Evolutionary conservation across 2,329 filamentous ascomycete genomes (phyloP).

Genomic region (Dryadomyces quercus-mongolicae): DNA sequence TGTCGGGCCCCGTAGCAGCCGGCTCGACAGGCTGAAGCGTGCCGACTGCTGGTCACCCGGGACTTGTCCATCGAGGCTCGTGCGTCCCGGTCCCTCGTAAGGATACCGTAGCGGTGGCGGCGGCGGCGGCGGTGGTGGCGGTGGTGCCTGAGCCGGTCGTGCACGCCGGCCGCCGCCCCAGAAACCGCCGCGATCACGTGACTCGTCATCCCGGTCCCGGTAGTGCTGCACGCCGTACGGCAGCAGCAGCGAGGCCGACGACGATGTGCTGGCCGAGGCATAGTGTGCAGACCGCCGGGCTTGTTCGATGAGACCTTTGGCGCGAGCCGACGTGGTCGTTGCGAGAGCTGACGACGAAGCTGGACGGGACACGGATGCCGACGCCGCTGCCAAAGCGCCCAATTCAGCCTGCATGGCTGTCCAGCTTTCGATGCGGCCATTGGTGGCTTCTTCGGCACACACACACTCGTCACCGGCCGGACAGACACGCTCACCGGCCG

Average conservation of each 20-base stretch:
- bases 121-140: constrained; percentile 1
- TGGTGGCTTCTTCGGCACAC: constrained; percentile 43
- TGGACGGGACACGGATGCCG: not conserved
- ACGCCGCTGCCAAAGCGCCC: not conserved
- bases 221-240: constrained; percentile 6
- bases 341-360: not conserved
- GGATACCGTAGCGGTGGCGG: not conserved
- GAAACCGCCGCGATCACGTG: constrained; percentile 6
- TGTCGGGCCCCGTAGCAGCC: constrained; percentile 20
- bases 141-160: not conserved
- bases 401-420: constrained; percentile 38
- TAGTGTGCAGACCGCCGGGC: constrained; percentile 12
- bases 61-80: too few relatives aligned
- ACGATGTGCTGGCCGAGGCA: constrained; percentile 7
- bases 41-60: constrained; percentile 21
- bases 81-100: not conserved
- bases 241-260: constrained; percentile 6
- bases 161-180: constrained; percentile 5
- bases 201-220: not conserved
- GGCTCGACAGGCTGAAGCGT: constrained; percentile 35
- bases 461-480: constrained; percentile 54
- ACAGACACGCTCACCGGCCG: constrained; percentile 41
- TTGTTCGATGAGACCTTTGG: constrained; percentile 9
- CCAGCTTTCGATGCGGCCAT: constrained; percentile 49
- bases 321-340: not conserved